Evolutionary conservation across 2,329 filamentous ascomycete species (phyloP).

Genomic region (Trematosphaeria pertusa): DNA sequence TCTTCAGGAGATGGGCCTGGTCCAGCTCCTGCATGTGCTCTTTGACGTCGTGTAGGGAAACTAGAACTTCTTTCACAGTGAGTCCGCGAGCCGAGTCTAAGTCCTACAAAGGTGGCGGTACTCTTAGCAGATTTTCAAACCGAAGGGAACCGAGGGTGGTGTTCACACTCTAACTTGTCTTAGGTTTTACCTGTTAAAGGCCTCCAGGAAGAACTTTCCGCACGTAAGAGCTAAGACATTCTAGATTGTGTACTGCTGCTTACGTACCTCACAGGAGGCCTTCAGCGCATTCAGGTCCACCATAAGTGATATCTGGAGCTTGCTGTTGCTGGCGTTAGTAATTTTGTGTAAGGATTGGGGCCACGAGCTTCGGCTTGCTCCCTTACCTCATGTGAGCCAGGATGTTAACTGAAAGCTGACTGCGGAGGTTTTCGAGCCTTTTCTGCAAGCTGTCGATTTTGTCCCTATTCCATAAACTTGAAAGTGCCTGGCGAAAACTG

Average conservation of each 20-base stretch:
- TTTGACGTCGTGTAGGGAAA: slow-evolving; percentile 1
- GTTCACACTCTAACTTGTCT: too few species aligned
- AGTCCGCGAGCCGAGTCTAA: neutral
- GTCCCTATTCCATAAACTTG: slow-evolving; percentile 8
- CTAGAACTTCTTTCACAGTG: slow-evolving; percentile 1
- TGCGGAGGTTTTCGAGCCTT: slow-evolving; percentile 4
- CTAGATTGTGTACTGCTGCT: too few species aligned
- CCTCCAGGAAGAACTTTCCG: too few species aligned
- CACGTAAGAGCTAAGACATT: too few species aligned
- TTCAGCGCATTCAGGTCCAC: slow-evolving; percentile 2
- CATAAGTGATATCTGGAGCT: neutral
- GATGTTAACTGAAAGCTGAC: slow-evolving; percentile 5
- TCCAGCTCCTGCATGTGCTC: neutral
- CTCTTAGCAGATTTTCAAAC: too few species aligned
- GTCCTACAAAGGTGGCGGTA: too few species aligned
- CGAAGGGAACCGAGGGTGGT: too few species aligned
- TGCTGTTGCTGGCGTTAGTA: neutral
- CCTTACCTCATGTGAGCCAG: slow-evolving; percentile 3
- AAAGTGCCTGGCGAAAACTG: slow-evolving; percentile 9
- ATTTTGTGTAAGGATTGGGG: neutral
- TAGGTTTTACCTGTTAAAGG: too few species aligned
- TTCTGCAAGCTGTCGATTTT: slow-evolving; percentile 7
- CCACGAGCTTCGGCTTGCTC: too few species aligned
- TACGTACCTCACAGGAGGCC: neutral
- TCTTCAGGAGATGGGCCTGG: neutral